Conservation (phyloP, 495 filamentous ascomycete genomes). For the Pyrenula aspistea region DNA sequence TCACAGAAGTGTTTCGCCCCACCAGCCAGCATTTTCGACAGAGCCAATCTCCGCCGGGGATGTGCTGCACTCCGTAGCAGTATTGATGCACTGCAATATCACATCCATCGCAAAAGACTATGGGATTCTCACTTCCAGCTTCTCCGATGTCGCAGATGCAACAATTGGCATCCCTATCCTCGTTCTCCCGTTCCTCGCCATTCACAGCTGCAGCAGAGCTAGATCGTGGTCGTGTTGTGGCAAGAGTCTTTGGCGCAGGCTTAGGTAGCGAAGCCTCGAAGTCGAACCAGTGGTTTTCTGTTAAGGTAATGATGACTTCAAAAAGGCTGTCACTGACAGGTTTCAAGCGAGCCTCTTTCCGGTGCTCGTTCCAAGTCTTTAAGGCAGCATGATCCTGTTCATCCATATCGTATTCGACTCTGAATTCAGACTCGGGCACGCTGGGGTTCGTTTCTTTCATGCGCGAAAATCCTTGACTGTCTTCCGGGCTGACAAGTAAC, state of each 20-base stretch:
- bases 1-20: constrained; percentile 78
- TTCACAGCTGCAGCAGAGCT: constrained; percentile 88
- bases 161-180: constrained; percentile 95
- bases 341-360: constrained; percentile 59
- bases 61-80: constrained; percentile 97
- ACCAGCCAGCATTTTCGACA: constrained; percentile 95
- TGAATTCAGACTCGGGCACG: not conserved
- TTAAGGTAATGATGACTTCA: constrained; percentile 95
- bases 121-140: constrained; percentile 98
- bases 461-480: not conserved
- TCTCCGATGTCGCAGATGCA: constrained; percentile 97
- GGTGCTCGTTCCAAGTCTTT: constrained; percentile 64
- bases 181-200: constrained; percentile 70
- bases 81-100: constrained; percentile 97
- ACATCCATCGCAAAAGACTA: constrained; percentile 98
- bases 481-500: not conserved
- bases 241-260: constrained; percentile 86
- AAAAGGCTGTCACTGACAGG: constrained; percentile 85
- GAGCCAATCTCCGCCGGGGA: constrained; percentile 96
- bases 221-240: constrained; percentile 79
- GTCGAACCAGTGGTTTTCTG: constrained; percentile 96
- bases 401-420: constrained; percentile 99
- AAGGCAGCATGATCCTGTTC: constrained; percentile 98
- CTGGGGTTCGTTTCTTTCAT: not conserved
- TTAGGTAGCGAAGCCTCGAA: constrained; percentile 95